Evolutionary conservation across 805 yeast genomes (phyloP).

Genomic region (Nematodospora valgi): DNA sequence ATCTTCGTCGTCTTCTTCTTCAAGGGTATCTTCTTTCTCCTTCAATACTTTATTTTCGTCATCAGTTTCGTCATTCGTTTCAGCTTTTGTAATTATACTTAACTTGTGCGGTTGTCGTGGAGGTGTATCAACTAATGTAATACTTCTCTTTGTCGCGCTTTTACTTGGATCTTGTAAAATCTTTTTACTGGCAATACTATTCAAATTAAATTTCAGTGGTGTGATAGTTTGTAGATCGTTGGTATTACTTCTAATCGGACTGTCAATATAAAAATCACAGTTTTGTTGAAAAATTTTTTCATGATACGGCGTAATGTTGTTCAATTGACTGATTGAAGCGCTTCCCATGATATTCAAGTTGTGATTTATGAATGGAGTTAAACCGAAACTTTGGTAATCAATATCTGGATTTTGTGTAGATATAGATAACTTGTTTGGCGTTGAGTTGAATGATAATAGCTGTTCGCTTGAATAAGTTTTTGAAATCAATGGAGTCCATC

Average conservation of each 20-base stretch:
- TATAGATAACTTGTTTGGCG: conserved; percentile 27
- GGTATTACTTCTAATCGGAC: conserved; percentile 27
- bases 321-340: conserved; percentile 19
- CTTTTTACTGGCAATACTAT: conserved; percentile 8
- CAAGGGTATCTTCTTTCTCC: conserved; percentile 10
- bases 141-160: conserved; percentile 31
- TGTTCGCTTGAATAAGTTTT: conserved; percentile 36
- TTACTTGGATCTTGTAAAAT: conserved; percentile 23
- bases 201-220: conserved; percentile 30
- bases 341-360: conserved; percentile 20
- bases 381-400: conserved; percentile 26
- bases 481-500: conserved; percentile 43
- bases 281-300: conserved; percentile 34
- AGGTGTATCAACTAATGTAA: conserved; percentile 36
- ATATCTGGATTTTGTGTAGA: conserved; percentile 10
- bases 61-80: conserved; percentile 13
- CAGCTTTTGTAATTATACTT: conserved; percentile 17
- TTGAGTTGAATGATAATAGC: conserved; percentile 29
- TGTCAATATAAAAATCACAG: conserved; percentile 42
- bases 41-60: conserved; percentile 11
- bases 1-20: conserved; percentile 17
- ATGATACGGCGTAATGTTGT: conserved; percentile 40
- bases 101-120: conserved; percentile 31
- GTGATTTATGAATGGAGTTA: conserved; percentile 42
- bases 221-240: conserved; percentile 27